A percentile compares a stretch with the other conserved stretches of the same genome.
Conservation (phyloP, 1,139 yeast species). For the Saccharomyces hybrid region DNA sequence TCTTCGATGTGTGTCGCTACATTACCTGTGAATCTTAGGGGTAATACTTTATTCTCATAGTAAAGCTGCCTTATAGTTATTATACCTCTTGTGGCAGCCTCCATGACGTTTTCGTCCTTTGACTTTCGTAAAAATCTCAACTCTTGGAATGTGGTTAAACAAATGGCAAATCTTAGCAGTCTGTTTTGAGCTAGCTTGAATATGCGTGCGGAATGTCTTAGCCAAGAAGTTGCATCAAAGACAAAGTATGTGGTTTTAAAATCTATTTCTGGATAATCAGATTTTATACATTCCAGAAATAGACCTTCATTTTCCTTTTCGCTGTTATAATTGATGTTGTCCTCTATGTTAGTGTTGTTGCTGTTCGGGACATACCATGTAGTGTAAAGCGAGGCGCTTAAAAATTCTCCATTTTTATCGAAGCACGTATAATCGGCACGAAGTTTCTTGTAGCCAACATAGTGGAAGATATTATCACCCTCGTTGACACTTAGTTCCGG, state of each 20-base stretch:
- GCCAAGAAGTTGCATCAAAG: conserved; percentile 73
- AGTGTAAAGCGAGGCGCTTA: conserved; percentile 29
- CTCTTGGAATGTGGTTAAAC: conserved; percentile 73
- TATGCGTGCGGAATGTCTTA: conserved; percentile 69
- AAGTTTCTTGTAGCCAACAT: conserved; percentile 28
- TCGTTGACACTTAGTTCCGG: conserved; percentile 24
- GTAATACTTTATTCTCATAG: conserved; percentile 50
- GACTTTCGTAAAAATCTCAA: conserved; percentile 65
- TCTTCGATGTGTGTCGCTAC: conserved; percentile 57
- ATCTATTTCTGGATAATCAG: conserved; percentile 25
- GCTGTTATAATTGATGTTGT: not conserved
- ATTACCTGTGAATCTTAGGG: conserved; percentile 55
- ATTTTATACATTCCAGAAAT: conserved; percentile 1
- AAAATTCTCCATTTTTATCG: conserved; percentile 30
- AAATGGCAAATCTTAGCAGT: conserved; percentile 52
- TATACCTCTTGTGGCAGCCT: conserved; percentile 74
- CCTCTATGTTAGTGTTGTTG: conserved; percentile 3
- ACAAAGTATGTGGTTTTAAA: conserved; percentile 46
- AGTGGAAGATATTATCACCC: conserved; percentile 27
- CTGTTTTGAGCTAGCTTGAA: conserved; percentile 60
- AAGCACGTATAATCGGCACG: conserved; percentile 24
- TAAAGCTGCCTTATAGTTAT: conserved; percentile 63
- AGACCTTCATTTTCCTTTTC: not conserved
- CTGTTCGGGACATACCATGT: conserved; percentile 19
- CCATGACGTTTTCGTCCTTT: conserved; percentile 66